Evolutionary conservation across 1,139 yeast species (phyloP).

Genomic region (Suhomyces chickasaworum): DNA sequence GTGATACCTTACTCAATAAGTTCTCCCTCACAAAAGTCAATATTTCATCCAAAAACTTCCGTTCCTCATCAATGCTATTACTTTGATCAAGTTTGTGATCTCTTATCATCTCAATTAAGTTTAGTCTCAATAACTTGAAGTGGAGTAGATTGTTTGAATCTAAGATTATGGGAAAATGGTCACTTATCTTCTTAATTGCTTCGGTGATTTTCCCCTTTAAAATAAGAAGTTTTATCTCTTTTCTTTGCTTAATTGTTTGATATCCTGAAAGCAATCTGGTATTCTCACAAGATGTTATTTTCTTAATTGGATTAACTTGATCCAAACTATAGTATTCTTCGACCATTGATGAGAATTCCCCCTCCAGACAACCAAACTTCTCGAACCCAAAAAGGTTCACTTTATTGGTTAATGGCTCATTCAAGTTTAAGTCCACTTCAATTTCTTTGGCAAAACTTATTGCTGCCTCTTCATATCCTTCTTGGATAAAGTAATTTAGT

Average conservation of each 20-base stretch:
- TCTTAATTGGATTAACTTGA: neutral
- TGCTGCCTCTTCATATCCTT: constrained; percentile 59
- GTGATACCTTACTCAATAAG: constrained; percentile 57
- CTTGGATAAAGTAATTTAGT: constrained; percentile 57
- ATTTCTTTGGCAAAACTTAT: constrained; percentile 49
- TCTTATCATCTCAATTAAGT: constrained; percentile 65
- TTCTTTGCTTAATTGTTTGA: constrained; percentile 50
- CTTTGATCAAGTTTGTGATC: constrained; percentile 38
- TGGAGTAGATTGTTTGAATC: constrained; percentile 60
- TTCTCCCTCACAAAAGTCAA: constrained; percentile 64
- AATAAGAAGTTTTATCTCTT: constrained; percentile 49
- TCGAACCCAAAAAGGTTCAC: constrained; percentile 9
- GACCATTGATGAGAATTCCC: constrained; percentile 21
- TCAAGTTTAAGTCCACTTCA: constrained; percentile 8
- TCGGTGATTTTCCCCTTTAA: constrained; percentile 51
- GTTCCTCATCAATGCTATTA: constrained; percentile 30
- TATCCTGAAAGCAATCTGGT: constrained; percentile 36
- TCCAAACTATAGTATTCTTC: constrained; percentile 18
- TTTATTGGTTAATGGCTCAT: constrained; percentile 2
- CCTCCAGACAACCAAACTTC: constrained; percentile 14
- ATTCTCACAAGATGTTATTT: constrained; percentile 14
- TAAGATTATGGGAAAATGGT: constrained; percentile 54
- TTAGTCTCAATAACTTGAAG: constrained; percentile 61
- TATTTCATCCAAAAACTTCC: constrained; percentile 54
- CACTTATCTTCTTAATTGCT: constrained; percentile 49